Evolutionary conservation across 2,329 filamentous ascomycete genomes (phyloP), one percentile per base, ranked within the genome.

Genomic region (Pseudocercospora crystallina): DNA sequence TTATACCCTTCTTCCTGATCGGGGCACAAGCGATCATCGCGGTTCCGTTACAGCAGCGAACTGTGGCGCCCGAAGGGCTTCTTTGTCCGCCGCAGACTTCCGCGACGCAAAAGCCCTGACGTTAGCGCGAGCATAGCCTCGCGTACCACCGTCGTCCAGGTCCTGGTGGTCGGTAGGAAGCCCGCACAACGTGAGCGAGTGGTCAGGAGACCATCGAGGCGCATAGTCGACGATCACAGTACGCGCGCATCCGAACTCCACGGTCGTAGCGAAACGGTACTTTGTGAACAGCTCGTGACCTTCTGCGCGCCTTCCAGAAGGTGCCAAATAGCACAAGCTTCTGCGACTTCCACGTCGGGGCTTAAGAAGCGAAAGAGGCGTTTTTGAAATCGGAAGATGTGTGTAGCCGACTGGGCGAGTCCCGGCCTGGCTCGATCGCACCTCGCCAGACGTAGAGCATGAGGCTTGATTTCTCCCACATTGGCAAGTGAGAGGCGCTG

Each of bases 31-130:
- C 33, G 44, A 49, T 49, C 46, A 38, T 33, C 14, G 14, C 41
- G 41, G 39, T 43, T 17, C 37, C 11, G 51, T 53, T 53, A 49
- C 51, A 46, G 42, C 37, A 32, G 47, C 13, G 36, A 39, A 29
- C 26, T 30, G 50, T 53, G 50, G 50, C 49, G 40, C 36, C 26
- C 30, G 45, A 26, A 13, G 29, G 37, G 30, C 42, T 17, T 41
- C 50, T 53, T 53, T 53, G 50, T 53, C 35, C 40, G 33, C 41
- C 41, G 31, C 34, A 33, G 37, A 14, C 30, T 5, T 13, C 31
- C 13, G 26, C 20, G 39, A 12, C 32, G 47, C 40, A 43, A 49
- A 33, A 5, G 9, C 43, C n/a, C n/a, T 12, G 14, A n/a, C n/a
- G n/a, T n/a, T n/a, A 43, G 40, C 26, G 32, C 30, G 30, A 32